These are phyloP conservation scores for Argentina anserina DNA, from an alignment of 306 rosid species.

Conservation along the genomic window DNA sequence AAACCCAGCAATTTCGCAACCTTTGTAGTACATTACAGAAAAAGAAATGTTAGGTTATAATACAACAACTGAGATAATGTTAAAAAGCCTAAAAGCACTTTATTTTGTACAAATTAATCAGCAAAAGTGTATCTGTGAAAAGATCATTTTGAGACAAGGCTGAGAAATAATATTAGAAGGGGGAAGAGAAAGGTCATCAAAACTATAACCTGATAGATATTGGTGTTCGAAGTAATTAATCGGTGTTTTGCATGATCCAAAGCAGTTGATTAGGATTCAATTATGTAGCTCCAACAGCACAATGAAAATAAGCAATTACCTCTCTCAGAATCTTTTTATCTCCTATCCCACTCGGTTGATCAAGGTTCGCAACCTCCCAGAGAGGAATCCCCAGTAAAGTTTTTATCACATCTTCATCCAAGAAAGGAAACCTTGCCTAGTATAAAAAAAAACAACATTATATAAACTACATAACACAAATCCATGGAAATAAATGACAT, in stretches of 20 bases:
- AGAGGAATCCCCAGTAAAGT: constrained; percentile 63
- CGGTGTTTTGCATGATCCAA: neutral
- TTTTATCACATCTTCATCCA: constrained; percentile 90
- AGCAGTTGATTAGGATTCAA: neutral
- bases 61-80: neutral
- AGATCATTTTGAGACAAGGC: neutral
- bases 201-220: neutral
- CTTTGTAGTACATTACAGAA: constrained; percentile 35
- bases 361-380: constrained; percentile 90
- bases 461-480: neutral
- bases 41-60: constrained; percentile 14
- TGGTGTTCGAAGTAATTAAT: neutral
- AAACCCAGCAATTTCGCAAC: constrained; percentile 86
- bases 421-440: constrained; percentile 92
- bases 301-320: constrained; percentile 41
- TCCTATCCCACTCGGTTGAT: constrained; percentile 81
- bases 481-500: constrained; percentile 9
- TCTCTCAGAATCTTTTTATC: constrained; percentile 90
- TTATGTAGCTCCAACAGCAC: constrained; percentile 1
- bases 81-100: neutral
- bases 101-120: neutral
- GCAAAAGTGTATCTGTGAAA: neutral
- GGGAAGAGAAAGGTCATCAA: neutral
- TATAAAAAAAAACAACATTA: constrained; percentile 13
- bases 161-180: neutral